Evolutionary conservation across 176 grass and related monocot species (phyloP).

Genomic region (Zizania latifolia): DNA sequence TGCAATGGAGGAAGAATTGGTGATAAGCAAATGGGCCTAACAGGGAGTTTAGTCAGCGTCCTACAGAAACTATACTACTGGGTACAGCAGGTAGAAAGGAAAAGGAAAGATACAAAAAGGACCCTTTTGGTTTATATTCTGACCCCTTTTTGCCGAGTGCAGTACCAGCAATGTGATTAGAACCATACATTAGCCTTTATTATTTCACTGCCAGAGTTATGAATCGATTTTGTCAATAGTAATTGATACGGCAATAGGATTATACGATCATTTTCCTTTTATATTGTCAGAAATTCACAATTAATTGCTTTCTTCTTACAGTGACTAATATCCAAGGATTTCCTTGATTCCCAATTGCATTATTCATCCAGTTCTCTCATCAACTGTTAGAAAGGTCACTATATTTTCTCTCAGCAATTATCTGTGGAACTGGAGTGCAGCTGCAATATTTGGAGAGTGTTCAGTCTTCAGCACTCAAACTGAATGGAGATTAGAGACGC

Average conservation of each 20-base stretch:
- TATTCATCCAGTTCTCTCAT: not conserved
- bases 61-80: conserved; percentile 3
- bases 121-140: not conserved
- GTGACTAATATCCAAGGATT: not conserved
- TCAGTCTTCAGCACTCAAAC: too few species aligned
- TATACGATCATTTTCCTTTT: not conserved
- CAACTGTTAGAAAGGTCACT: not conserved
- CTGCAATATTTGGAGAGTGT: too few species aligned
- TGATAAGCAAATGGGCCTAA: too few species aligned
- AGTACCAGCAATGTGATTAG: conserved; percentile 9
- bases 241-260: conserved; percentile 5
- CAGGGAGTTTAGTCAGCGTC: conserved; percentile 12
- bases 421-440: too few species aligned
- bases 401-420: too few species aligned
- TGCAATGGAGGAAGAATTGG: not conserved
- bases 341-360: not conserved
- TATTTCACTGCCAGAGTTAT: not conserved
- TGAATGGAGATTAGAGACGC: too few species aligned
- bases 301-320: not conserved
- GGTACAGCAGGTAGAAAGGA: conserved; percentile 11
- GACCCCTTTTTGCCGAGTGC: conserved; percentile 3
- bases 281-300: too few species aligned
- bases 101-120: not conserved
- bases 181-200: not conserved
- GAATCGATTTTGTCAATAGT: conserved; percentile 24